phyloP scores from a whole-genome alignment of 2,329 filamentous ascomycete species.

The Whalleya microplaca region DNA sequence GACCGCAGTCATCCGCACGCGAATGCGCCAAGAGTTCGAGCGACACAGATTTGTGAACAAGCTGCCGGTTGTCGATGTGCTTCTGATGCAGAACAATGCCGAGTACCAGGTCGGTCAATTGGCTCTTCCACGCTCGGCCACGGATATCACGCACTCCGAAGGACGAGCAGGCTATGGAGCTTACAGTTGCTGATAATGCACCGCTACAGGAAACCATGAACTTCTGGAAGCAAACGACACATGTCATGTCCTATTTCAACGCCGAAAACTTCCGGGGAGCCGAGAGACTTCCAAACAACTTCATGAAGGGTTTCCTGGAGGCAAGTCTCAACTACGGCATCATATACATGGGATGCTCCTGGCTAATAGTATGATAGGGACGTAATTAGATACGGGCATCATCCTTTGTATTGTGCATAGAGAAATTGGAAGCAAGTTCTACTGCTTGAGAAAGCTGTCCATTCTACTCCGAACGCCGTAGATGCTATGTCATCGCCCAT shows the following conservation, averaged over 20 bases:
- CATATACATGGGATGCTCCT: not conserved
- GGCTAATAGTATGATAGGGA: slow-evolving; percentile 46
- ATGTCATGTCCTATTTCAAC: slow-evolving; percentile 97
- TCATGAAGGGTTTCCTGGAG: slow-evolving; percentile 95
- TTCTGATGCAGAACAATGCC: slow-evolving; percentile 87
- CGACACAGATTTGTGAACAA: slow-evolving; percentile 92
- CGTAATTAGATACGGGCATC: slow-evolving; percentile 55
- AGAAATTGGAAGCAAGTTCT: slow-evolving; percentile 41
- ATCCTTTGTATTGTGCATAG: slow-evolving; percentile 41
- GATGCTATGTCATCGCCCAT: slow-evolving; percentile 23
- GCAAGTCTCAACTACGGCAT: slow-evolving; percentile 53
- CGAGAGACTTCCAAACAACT: slow-evolving; percentile 80
- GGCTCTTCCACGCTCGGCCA: not conserved
- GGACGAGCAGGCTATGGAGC: not conserved
- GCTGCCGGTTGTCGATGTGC: slow-evolving; percentile 82
- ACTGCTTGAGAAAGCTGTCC: slow-evolving; percentile 31
- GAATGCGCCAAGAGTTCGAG: slow-evolving; percentile 96
- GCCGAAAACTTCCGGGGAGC: slow-evolving; percentile 77
- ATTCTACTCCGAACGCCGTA: slow-evolving; percentile 38
- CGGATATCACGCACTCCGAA: not conserved
- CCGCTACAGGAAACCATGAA: slow-evolving; percentile 86
- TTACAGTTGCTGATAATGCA: slow-evolving; percentile 12
- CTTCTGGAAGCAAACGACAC: slow-evolving; percentile 97
- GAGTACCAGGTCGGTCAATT: slow-evolving; percentile 79
- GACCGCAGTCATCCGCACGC: slow-evolving; percentile 84